Conservation (phyloP, 2,329 filamentous ascomycete genomes). For the Xylaria sp. region DNA sequence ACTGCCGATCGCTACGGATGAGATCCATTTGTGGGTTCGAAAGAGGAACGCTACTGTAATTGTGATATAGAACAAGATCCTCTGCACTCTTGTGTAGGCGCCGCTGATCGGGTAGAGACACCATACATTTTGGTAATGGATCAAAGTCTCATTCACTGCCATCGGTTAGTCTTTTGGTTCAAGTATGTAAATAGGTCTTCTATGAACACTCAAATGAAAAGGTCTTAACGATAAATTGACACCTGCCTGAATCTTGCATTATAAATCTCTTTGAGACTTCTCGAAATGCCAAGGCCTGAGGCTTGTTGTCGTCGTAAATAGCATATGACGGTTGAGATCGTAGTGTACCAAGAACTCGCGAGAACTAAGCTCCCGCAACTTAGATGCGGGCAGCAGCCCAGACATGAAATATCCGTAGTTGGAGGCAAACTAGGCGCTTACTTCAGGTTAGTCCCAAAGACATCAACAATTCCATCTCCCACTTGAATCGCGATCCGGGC, state of each 20-base stretch:
- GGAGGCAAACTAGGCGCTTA: background rate
- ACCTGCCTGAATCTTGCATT: background rate
- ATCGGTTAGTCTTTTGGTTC: background rate
- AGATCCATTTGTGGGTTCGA: conserved; percentile 3
- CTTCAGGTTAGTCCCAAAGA: background rate
- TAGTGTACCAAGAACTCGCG: background rate
- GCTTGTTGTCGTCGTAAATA: background rate
- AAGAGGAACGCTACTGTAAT: background rate
- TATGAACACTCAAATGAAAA: background rate
- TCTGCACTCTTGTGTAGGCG: background rate
- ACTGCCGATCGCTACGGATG: conserved; percentile 3
- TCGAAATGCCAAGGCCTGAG: background rate
- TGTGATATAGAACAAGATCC: background rate
- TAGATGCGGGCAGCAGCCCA: background rate
- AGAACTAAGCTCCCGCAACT: background rate
- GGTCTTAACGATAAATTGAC: background rate
- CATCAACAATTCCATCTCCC: background rate
- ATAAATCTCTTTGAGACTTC: background rate
- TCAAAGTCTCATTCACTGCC: background rate
- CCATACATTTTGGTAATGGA: conserved; percentile 8
- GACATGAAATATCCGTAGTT: background rate
- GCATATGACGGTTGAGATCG: background rate
- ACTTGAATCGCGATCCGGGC: background rate
- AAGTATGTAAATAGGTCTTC: background rate
- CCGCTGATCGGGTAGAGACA: conserved; percentile 10